Evolutionary conservation across 768 basidiomycete species (phyloP).

Genomic region (Termitomyces sp.): DNA sequence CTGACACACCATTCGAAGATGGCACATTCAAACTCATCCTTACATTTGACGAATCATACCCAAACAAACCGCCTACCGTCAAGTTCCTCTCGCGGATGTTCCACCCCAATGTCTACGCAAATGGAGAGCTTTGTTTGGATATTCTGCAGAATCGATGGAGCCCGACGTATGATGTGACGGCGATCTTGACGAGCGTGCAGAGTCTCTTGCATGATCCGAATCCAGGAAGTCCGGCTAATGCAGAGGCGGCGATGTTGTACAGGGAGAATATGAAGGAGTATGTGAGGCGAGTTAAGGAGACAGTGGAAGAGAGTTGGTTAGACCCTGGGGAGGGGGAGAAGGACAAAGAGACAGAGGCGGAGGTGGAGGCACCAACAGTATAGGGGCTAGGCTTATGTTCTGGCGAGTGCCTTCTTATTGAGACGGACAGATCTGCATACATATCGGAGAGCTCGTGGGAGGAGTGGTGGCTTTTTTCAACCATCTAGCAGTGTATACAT

Average conservation of each 20-base stretch:
- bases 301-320: conserved; percentile 94
- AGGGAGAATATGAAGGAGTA: conserved; percentile 99
- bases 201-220: conserved; percentile 96
- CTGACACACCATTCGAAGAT: conserved; percentile 98
- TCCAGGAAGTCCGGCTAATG: conserved; percentile 96
- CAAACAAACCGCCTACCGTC: conserved; percentile 96
- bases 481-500: conserved; percentile 1
- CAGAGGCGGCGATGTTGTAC: conserved; percentile 95
- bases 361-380: neutral
- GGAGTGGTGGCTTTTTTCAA: neutral
- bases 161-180: conserved; percentile 98
- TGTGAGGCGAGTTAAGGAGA: conserved; percentile 84
- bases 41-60: conserved; percentile 96
- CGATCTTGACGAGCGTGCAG: conserved; percentile 95
- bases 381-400: neutral
- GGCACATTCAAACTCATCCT: conserved; percentile 97
- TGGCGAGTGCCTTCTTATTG: neutral
- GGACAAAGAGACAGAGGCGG: conserved; percentile 5
- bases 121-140: conserved; percentile 96
- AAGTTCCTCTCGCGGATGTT: conserved; percentile 98
- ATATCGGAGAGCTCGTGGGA: neutral
- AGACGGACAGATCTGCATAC: neutral
- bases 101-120: conserved; percentile 98
- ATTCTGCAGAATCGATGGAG: conserved; percentile 99
- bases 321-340: conserved; percentile 68